phyloP scores from a whole-genome alignment of 148 eudicot genomes.

The Suaeda aralocaspica region DNA sequence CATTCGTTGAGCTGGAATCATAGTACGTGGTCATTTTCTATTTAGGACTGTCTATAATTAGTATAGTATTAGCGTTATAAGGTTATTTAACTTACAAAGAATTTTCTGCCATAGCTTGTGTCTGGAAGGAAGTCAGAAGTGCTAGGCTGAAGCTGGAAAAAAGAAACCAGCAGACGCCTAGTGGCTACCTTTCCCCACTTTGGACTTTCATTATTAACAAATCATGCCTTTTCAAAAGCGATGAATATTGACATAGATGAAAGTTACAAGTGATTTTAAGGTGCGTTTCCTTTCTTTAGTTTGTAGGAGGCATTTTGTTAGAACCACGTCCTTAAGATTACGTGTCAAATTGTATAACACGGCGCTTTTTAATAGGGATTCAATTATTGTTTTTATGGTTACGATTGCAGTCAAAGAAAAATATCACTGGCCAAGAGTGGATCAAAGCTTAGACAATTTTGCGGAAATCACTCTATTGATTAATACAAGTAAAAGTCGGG shows the following conservation, averaged over 20 bases:
- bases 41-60: no score
- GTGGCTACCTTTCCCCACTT: conserved; percentile 60
- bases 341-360: no score
- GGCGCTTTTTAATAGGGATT: no score
- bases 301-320: no score
- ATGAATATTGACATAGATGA: conserved; percentile 31
- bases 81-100: no score
- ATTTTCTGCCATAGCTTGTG: no score
- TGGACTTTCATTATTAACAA: conserved; percentile 42
- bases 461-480: conserved; percentile 51
- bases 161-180: conserved; percentile 47
- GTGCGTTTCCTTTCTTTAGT: conserved; percentile 20
- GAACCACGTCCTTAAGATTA: no score
- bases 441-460: conserved; percentile 38
- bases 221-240: conserved; percentile 33
- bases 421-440: conserved; percentile 45
- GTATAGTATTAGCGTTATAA: no score
- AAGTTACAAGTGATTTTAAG: conserved; percentile 31
- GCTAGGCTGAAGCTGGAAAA: background rate
- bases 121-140: conserved; percentile 2
- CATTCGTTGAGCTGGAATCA: no score
- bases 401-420: conserved; percentile 43
- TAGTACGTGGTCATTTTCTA: no score
- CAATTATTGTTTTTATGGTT: no score
- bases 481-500: conserved; percentile 35